A percentile compares a stretch with the other conserved stretches of the same genome.
These are phyloP conservation scores for Blastobotrys robertii DNA, from an alignment of 805 yeast species.

Conservation along the genomic window DNA sequence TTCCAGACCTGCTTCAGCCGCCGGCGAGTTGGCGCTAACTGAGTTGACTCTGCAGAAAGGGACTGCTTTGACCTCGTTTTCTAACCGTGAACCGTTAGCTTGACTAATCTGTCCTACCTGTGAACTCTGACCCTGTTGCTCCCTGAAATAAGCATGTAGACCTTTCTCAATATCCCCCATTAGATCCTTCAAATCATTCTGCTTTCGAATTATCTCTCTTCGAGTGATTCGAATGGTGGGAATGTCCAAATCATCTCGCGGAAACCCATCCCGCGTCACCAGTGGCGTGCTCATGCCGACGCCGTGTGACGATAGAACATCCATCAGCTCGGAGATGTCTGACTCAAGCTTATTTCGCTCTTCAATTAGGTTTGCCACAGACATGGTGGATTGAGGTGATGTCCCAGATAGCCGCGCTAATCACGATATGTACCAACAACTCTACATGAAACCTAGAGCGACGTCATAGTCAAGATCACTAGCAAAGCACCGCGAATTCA, in stretches of 20 bases:
- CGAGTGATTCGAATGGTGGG: slow-evolving; percentile 54
- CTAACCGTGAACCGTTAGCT: not conserved
- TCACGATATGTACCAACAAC: too few relatives aligned
- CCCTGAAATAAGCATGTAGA: slow-evolving; percentile 33
- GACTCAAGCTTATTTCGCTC: slow-evolving; percentile 30
- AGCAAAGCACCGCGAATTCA: too few relatives aligned
- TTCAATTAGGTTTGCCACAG: slow-evolving; percentile 9
- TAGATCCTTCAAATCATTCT: slow-evolving; percentile 56
- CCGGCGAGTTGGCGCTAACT: slow-evolving; percentile 49
- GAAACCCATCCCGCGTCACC: slow-evolving; percentile 69
- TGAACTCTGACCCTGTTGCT: slow-evolving; percentile 1
- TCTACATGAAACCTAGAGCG: too few relatives aligned
- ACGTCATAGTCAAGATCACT: too few relatives aligned
- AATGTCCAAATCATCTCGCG: slow-evolving; percentile 75
- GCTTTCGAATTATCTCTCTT: slow-evolving; percentile 51
- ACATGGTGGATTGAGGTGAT: not conserved
- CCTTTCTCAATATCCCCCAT: slow-evolving; percentile 38
- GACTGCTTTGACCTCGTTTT: not conserved
- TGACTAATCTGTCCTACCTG: not conserved
- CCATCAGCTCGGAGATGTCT: slow-evolving; percentile 34
- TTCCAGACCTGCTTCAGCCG: slow-evolving; percentile 43
- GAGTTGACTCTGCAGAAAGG: slow-evolving; percentile 34
- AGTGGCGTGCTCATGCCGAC: slow-evolving; percentile 58
- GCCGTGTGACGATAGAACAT: slow-evolving; percentile 39
- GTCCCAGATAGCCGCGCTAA: too few relatives aligned